These are phyloP conservation scores for Lipomyces yamanashiensis DNA, from an alignment of 805 yeast genomes.

Conservation along the genomic window DNA sequence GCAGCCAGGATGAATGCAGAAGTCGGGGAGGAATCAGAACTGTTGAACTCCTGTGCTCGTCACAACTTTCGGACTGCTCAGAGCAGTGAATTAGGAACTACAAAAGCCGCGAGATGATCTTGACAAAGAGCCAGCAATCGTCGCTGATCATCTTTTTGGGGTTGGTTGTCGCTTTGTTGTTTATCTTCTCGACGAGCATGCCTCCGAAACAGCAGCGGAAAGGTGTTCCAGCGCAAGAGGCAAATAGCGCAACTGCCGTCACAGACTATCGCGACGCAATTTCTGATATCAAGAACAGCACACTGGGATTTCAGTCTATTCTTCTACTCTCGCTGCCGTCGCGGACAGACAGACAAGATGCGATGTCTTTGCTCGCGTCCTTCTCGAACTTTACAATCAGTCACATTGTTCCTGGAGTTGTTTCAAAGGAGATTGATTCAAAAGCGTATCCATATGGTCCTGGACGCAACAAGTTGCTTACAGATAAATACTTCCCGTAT, in stretches of 20 bases:
- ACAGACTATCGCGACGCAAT: not conserved
- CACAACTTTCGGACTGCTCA: not conserved
- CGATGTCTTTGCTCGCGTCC: conserved; percentile 15
- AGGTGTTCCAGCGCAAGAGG: not conserved
- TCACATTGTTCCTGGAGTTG: conserved; percentile 13
- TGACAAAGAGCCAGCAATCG: not conserved
- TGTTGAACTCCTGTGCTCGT: not conserved
- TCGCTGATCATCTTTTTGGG: not conserved
- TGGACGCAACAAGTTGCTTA: conserved; percentile 10
- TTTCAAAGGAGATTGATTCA: conserved; percentile 5
- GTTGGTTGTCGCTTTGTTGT: not conserved
- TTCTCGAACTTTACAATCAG: conserved; percentile 9
- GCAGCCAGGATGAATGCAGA: not conserved
- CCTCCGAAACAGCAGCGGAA: not conserved
- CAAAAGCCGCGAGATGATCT: not conserved
- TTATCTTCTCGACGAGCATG: not conserved
- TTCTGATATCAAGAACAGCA: conserved; percentile 6
- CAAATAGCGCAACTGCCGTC: not conserved
- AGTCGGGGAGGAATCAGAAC: not conserved
- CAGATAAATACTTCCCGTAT: conserved; percentile 5
- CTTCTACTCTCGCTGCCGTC: conserved; percentile 9
- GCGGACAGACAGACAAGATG: conserved; percentile 23
- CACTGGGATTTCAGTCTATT: conserved; percentile 16
- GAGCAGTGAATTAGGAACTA: too few relatives aligned
- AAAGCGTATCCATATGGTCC: conserved; percentile 17